Evolutionary conservation across 176 grass and related monocot species (phyloP).

Genomic region (Microstegium vimineum): DNA sequence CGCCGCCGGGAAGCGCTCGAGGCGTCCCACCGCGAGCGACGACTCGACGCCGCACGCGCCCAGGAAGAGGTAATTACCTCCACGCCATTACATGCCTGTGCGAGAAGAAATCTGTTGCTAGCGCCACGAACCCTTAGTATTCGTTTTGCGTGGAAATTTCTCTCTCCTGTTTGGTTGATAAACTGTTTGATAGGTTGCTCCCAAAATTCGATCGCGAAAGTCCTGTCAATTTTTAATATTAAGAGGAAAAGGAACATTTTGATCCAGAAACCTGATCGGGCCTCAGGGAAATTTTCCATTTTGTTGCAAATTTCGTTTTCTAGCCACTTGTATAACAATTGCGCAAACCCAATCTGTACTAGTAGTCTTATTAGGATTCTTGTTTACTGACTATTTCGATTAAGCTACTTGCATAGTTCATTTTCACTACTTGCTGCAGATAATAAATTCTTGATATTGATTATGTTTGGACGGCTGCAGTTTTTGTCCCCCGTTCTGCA

Average conservation of each 20-base stretch:
- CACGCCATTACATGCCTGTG: not conserved
- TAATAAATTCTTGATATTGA: not conserved
- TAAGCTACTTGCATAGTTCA: not conserved
- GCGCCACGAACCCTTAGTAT: not conserved
- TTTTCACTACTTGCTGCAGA: not conserved
- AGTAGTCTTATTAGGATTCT: not conserved
- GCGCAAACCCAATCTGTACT: not conserved
- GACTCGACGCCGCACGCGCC: conserved; percentile 69
- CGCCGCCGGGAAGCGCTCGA: conserved; percentile 73
- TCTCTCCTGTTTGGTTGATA: not conserved
- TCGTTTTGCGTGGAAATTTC: not conserved
- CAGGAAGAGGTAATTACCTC: conserved; percentile 45
- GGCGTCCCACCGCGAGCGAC: conserved; percentile 57
- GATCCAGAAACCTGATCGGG: not conserved
- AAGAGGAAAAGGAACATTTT: not conserved
- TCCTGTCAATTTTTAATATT: not conserved
- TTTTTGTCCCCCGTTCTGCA: not conserved
- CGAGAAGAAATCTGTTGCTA: not conserved
- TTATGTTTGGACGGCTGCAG: not conserved
- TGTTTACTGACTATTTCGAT: not conserved
- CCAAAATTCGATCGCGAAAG: not conserved
- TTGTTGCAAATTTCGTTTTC: not conserved
- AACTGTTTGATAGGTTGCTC: not conserved
- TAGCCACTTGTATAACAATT: not conserved
- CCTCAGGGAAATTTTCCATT: not conserved